A percentile compares a stretch with the other conserved stretches of the same genome.
Evolutionary conservation across 2,329 filamentous ascomycete genomes (phyloP).

Genomic region (Nothopassalora personata): DNA sequence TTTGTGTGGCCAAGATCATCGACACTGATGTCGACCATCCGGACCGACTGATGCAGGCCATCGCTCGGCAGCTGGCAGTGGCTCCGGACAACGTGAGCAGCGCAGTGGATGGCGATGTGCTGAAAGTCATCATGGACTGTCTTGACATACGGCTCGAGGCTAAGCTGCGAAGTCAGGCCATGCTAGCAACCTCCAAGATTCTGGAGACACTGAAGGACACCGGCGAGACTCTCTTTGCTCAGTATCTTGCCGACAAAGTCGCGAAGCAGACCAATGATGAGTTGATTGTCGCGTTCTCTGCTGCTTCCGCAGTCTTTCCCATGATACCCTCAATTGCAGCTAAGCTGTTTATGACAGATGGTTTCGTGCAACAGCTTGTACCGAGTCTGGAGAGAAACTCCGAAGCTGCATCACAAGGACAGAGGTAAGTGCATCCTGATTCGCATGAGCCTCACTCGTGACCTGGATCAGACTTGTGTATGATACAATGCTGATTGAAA

Average conservation of each 20-base stretch:
- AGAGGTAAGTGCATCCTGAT: constrained; percentile 20
- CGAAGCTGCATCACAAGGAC: constrained; percentile 28
- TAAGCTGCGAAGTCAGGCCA: constrained; percentile 72
- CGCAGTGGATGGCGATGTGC: constrained; percentile 67
- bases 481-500: constrained; percentile 30
- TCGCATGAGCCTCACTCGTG: neutral
- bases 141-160: constrained; percentile 76
- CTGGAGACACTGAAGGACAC: constrained; percentile 69
- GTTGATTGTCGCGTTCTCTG: constrained; percentile 85
- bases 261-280: constrained; percentile 76
- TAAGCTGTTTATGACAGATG: constrained; percentile 78
- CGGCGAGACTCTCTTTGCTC: constrained; percentile 59
- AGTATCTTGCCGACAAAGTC: constrained; percentile 69
- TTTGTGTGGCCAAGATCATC: constrained; percentile 83
- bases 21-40: constrained; percentile 75
- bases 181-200: constrained; percentile 75
- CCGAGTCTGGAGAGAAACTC: constrained; percentile 49
- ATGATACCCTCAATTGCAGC: constrained; percentile 71
- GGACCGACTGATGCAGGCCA: constrained; percentile 55
- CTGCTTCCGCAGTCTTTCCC: constrained; percentile 83
- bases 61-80: constrained; percentile 54
- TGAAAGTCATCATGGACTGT: constrained; percentile 80
- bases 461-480: neutral
- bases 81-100: constrained; percentile 53
- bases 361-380: constrained; percentile 73